These are phyloP conservation scores for Hansfordia pulvinata DNA, from an alignment of 2,329 filamentous ascomycete genomes.

Conservation along the genomic window DNA sequence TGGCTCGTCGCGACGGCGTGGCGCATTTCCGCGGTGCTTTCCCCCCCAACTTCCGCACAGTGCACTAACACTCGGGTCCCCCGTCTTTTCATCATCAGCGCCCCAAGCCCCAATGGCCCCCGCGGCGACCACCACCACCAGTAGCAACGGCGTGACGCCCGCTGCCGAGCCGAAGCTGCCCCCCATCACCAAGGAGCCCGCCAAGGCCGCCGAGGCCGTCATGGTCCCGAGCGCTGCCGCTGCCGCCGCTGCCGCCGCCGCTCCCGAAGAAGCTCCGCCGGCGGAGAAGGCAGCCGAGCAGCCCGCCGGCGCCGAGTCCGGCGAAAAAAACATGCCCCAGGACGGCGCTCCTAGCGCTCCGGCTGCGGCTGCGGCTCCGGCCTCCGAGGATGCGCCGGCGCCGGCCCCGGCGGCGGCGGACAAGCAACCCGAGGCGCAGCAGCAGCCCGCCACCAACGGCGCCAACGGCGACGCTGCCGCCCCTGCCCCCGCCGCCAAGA, in stretches of 20 bases:
- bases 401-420: constrained; percentile 2
- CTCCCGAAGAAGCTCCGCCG: constrained; percentile 4
- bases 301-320: constrained; percentile 5
- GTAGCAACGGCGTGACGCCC: background rate
- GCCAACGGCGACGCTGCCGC: no score
- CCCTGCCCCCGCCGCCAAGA: no score
- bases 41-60: no score
- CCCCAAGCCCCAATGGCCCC: no score
- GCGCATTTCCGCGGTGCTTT: no score
- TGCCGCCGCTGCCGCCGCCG: constrained; percentile 8
- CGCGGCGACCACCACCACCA: constrained; percentile 1
- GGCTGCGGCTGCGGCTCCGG: constrained; percentile 5
- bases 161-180: background rate
- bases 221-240: constrained; percentile 15
- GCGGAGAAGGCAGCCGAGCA: constrained; percentile 7
- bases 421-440: background rate
- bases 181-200: constrained; percentile 2
- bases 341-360: constrained; percentile 4
- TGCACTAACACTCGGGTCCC: no score
- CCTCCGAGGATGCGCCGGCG: constrained; percentile 9
- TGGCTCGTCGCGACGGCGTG: no score
- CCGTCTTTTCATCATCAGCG: no score
- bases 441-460: background rate
- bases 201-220: constrained; percentile 13
- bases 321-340: no score